A percentile compares a stretch with the other conserved stretches of the same genome.
These are phyloP conservation scores for Lasiodiplodia sp. DNA, from an alignment of 2,329 filamentous ascomycete genomes.

Conservation along the genomic window DNA sequence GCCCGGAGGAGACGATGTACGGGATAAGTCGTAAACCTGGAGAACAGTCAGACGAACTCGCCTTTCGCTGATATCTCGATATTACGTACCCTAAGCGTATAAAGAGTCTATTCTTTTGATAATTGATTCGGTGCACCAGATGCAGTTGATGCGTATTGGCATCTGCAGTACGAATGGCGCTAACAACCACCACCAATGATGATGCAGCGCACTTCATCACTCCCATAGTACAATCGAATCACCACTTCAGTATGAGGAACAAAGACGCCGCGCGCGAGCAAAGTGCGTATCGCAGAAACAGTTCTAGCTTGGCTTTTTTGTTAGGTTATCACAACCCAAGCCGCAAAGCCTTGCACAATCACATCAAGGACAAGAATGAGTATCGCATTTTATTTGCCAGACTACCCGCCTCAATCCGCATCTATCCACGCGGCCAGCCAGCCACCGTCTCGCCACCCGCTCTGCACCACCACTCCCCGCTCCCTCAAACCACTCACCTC, in stretches of 20 bases:
- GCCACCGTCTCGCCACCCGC: neutral
- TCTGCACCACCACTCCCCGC: neutral
- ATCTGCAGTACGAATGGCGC: neutral
- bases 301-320: neutral
- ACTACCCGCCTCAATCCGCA: neutral
- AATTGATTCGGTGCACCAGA: neutral
- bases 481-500: neutral
- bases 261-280: neutral
- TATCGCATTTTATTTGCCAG: neutral
- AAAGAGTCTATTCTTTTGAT: neutral
- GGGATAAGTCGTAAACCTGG: too few relatives aligned
- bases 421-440: neutral
- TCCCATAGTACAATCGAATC: neutral
- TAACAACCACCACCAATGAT: neutral
- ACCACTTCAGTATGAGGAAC: neutral
- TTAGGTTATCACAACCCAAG: neutral
- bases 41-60: too few relatives aligned
- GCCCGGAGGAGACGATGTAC: too few relatives aligned
- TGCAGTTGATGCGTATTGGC: neutral
- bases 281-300: neutral
- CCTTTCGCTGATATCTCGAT: neutral
- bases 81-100: neutral
- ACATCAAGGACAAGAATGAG: neutral
- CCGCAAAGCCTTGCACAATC: neutral
- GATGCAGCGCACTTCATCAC: neutral